Evolutionary conservation across 2,329 filamentous ascomycete species (phyloP).

Genomic region (Cladosporium sp.): DNA sequence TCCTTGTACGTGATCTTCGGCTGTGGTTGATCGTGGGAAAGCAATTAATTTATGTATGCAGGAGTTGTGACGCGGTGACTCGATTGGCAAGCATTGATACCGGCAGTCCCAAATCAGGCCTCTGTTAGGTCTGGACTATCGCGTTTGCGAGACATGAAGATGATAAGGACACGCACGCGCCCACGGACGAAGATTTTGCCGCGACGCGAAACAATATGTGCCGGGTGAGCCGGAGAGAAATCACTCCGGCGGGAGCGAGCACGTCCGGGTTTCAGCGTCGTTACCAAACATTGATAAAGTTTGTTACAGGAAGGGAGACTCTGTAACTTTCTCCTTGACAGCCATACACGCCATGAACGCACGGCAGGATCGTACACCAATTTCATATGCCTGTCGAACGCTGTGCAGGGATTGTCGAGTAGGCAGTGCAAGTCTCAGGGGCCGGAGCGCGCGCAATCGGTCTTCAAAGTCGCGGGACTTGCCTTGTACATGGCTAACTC

Average conservation of each 20-base stretch:
- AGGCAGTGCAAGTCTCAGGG: constrained; percentile 9
- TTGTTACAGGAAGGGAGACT: not conserved
- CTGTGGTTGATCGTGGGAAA: not conserved
- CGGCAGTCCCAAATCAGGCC: not conserved
- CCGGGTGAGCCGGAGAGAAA: not conserved
- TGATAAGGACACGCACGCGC: constrained; percentile 5
- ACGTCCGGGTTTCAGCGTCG: not conserved
- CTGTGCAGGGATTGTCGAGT: not conserved
- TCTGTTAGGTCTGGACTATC: not conserved
- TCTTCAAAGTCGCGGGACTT: not conserved
- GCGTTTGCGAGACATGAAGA: constrained; percentile 1
- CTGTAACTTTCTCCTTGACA: not conserved
- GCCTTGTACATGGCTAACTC: not conserved
- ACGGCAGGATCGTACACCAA: constrained; percentile 6
- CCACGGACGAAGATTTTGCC: not conserved
- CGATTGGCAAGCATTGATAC: not conserved
- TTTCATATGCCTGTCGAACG: constrained; percentile 7
- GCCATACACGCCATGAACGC: not conserved
- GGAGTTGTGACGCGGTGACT: not conserved
- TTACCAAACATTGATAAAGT: not conserved
- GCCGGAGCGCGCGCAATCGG: not conserved
- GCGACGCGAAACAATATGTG: not conserved
- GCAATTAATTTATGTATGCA: not conserved
- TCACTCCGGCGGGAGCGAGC: not conserved
- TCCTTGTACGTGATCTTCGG: constrained; percentile 2